Evolutionary conservation across 2,329 filamentous ascomycete species (phyloP), one percentile per base, ranked within the genome.

Genomic region (Aspergillus awamori): DNA sequence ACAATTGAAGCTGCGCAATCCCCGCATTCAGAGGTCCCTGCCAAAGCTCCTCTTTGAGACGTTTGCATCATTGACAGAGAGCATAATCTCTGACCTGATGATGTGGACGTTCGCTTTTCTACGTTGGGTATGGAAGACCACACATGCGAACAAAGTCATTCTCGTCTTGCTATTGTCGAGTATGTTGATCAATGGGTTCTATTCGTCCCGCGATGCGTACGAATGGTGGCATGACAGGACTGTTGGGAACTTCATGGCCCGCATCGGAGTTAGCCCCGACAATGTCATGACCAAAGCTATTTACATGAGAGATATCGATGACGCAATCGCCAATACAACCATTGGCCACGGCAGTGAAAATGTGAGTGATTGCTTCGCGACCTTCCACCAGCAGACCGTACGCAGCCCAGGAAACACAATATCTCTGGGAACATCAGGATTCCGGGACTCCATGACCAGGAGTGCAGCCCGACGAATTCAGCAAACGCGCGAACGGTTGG

Each of bases 171-270:
- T 98, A 17, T 80, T 82, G 0, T 69, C 89, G 30, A 97, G 93
- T 71, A 76, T 87, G 11, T 70, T 92, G 10, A 83, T 87, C 53
- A 98, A 98, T 71, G 77, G 89, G 22, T 83, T 93, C 67, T 87
- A 93, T 71, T 88, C 90, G 0, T 91, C 89, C 11, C 86, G 88
- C 64, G 88, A 92, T 72, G 86, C 86, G 6, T 87, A 88, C 69
- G 82, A 85, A 2, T 98, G 93, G 93, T 97, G 91, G 90, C 84
- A 86, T 49, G 94, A 98, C 78, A 86, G 92, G 60, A 89, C 86
- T 62, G 92, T 93, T 1, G 85, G 84, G 15, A 88, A 83, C 43
- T 97, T 94, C 75, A 95, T 99, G 92, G 81, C 82, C 36, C 84
- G 88, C 11, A 79, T 98, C 13, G 94, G 94, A 8, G 87, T 98